Base-by-base conservation (phyloP, 1,284 basidiomycete species). In the Mycosarcoma maydis region DNA sequence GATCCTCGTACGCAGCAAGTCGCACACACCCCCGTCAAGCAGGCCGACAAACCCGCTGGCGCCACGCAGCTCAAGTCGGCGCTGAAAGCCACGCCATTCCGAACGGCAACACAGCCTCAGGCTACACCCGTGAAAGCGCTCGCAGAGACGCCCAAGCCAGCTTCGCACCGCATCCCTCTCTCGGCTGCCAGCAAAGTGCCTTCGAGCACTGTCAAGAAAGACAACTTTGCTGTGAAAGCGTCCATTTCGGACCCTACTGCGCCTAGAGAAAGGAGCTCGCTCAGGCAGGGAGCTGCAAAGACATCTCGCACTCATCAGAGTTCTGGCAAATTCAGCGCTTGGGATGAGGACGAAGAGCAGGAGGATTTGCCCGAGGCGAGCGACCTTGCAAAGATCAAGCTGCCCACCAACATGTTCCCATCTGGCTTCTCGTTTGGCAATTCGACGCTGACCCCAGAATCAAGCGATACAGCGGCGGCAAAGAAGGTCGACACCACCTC, bases 311-410 rank as follows among this genome's bases (percentile, higher is more conserved):
- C 60, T n/a, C 77, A 81, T 42, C 73, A 68, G 23, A 73, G 72
- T 26, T 78, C 77, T 20, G 78, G 78, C 24, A 70, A 77, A 34
- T 73, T 78, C 41, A 69, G 74, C 30, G 62, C 70, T 22, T 67
- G 74, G 74, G 73, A 75, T n/a, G 76, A 77, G 24, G 74, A 76
- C 16, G 77, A 73, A n/a, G 79, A 78, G 22, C 74, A 79, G 30
- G 75, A 78, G 7, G 76, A 72, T n/a, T 38, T 71, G 29, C 75
- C 74, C 4, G 73, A 71, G 26, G 71, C 75, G 0, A 73, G 68
- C 39, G 79, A 78, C 19, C 55, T 81, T 17, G 56, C 69, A 24
- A 80, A 78, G 71, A 81, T 81, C 66, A 78, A 77, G 60, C 38
- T 78, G 41, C 79, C 79, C 4, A 54, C 68, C 30, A 71, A 61